Evolutionary conservation across 2,329 filamentous ascomycete genomes (phyloP).

Genomic region (Colletotrichum spinosum): DNA sequence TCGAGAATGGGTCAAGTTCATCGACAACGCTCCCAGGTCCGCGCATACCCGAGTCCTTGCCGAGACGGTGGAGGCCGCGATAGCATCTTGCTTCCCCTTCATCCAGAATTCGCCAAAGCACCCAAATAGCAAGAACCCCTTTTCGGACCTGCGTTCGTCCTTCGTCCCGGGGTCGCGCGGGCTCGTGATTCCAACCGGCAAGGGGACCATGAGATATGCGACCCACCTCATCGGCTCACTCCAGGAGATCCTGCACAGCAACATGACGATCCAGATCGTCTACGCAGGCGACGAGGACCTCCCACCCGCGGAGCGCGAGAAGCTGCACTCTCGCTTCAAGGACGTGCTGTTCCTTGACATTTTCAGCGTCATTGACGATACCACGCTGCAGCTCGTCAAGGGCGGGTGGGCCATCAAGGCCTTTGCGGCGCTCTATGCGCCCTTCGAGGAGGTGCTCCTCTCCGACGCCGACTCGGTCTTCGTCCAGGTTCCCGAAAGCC

Average conservation of each 20-base stretch:
- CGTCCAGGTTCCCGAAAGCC: conserved; percentile 47
- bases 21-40: conserved; percentile 9
- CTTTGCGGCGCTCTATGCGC: conserved; percentile 51
- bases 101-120: neutral
- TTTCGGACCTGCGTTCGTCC: conserved; percentile 36
- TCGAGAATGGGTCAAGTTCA: conserved; percentile 36
- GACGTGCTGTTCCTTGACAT: conserved; percentile 48
- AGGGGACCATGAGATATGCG: conserved; percentile 47
- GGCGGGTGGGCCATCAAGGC: conserved; percentile 55
- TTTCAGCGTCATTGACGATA: conserved; percentile 47
- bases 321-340: conserved; percentile 39
- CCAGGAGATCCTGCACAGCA: conserved; percentile 43
- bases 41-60: neutral
- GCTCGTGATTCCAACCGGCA: conserved; percentile 50
- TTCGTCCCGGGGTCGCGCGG: conserved; percentile 42
- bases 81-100: conserved; percentile 8
- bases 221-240: conserved; percentile 49
- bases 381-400: conserved; percentile 41
- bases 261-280: conserved; percentile 49
- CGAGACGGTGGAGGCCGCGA: conserved; percentile 7
- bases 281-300: conserved; percentile 51
- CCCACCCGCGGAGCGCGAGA: conserved; percentile 39
- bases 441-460: conserved; percentile 51
- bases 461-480: conserved; percentile 55
- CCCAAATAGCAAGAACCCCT: conserved; percentile 30